These are phyloP conservation scores for Hermanozyma aechmeae DNA, from an alignment of 805 yeast species.

Conservation along the genomic window DNA sequence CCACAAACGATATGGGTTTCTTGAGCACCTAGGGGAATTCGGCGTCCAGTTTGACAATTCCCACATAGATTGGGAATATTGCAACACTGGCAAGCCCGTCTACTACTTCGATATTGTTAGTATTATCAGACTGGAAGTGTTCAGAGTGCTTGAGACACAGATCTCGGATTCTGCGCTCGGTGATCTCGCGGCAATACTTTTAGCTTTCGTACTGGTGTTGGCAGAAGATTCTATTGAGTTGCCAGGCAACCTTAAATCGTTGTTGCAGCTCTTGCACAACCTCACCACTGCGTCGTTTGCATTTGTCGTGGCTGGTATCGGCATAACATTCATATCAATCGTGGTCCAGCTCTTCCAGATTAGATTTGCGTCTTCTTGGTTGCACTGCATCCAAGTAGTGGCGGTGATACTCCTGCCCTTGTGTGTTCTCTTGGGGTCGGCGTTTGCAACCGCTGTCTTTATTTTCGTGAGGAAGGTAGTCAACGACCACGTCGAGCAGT, in stretches of 20 bases:
- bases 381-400: conserved; percentile 24
- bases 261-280: conserved; percentile 34
- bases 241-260: conserved; percentile 44
- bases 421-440: conserved; percentile 37
- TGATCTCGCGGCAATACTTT: too few species aligned
- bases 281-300: conserved; percentile 51
- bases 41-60: conserved; percentile 15
- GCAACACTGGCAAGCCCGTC: too few species aligned
- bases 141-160: too few species aligned
- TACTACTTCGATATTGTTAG: too few species aligned
- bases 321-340: conserved; percentile 34
- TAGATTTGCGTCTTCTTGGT: conserved; percentile 38
- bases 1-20: conserved; percentile 1
- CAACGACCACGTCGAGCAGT: conserved; percentile 35
- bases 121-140: too few species aligned
- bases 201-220: too few species aligned
- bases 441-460: conserved; percentile 57
- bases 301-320: conserved; percentile 21
- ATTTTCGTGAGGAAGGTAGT: conserved; percentile 39
- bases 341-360: conserved; percentile 39
- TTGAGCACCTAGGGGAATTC: conserved; percentile 5
- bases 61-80: conserved; percentile 33
- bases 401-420: conserved; percentile 38
- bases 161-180: too few species aligned
- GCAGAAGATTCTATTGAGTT: too few species aligned